Evolutionary conservation across 495 filamentous ascomycete species (phyloP).

Genomic region (Xanthoparmelia taractica): DNA sequence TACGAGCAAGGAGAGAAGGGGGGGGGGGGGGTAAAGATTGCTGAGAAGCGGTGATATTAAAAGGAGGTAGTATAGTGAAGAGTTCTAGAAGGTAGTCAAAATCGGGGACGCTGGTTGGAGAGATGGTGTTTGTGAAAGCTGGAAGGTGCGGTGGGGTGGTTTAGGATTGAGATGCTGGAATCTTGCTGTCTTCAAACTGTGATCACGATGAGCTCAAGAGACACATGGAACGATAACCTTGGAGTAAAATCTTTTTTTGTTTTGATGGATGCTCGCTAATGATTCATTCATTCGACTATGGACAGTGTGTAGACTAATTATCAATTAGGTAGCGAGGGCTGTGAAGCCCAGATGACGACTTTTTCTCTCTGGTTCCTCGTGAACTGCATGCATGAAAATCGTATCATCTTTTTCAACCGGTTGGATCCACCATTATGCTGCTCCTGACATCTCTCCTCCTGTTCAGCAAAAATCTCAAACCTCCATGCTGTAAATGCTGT

Average conservation of each 20-base stretch:
- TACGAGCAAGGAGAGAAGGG: too few species aligned
- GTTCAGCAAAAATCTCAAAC: not conserved
- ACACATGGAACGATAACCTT: too few species aligned
- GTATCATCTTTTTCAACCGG: not conserved
- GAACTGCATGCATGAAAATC: not conserved
- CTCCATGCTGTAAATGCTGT: conserved; percentile 1
- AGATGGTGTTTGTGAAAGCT: too few species aligned
- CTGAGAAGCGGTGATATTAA: too few species aligned
- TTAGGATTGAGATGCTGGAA: too few species aligned
- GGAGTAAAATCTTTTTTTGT: not conserved
- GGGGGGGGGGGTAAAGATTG: too few species aligned
- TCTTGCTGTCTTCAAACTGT: too few species aligned
- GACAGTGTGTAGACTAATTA: not conserved
- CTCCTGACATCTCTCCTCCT: not conserved
- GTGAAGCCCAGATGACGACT: not conserved
- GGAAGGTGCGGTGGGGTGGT: too few species aligned
- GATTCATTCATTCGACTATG: not conserved
- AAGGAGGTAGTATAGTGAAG: too few species aligned
- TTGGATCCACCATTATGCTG: not conserved
- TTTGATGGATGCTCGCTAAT: not conserved
- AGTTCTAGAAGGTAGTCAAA: too few species aligned
- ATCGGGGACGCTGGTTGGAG: too few species aligned
- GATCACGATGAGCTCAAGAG: too few species aligned
- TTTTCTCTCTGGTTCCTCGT: not conserved
- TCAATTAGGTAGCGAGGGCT: not conserved